Evolutionary conservation across 73 alveolate species (phyloP), one percentile per base, ranked within the genome.

Genomic region (Urostyla sp.): DNA sequence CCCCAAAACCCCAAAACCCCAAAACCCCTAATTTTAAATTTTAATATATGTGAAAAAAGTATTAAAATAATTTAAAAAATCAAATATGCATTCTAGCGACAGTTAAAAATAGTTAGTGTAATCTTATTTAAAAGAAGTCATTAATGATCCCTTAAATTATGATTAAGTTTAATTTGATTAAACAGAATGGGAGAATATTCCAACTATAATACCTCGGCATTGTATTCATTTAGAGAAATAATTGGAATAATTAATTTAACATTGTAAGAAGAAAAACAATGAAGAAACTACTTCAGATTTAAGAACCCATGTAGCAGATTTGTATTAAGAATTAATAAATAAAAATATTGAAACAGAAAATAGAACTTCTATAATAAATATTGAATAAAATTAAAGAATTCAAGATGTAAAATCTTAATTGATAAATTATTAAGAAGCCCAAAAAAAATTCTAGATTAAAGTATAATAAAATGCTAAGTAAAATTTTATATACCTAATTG

Each of bases 101-200:
- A 69, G 83, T 49, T 49, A 69, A 49, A 48, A 56, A 15, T 43
- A 49, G 40, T 46, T 69, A 46, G 49, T 69, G 15, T 46, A 69
- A 31, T 4, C 67, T 16, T 69, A 69, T 32, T 55, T 69, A 3
- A 4, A 21, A 48, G 72, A 69, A 49, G 21, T n/a, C 6, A 69
- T 69, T 5, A 32, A 27, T 7, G 58, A 69, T 54, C 83, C 83
- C 20, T 55, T 69, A n/a, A 7, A 5, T 30, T 69, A 69, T 69
- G 49, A 44, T 10, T 50, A 69, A 48, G 83, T 69, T 27, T 67
- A 45, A 1, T 69, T 20, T 27, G 83, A 69, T 7, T 46, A 69
- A 31, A 28, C 67, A 6, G 83, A 69, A 30, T 69, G 83, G 83
- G 83, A 69, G 24, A 69, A 69, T 23, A 69, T 69, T 23, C 83